Evolutionary conservation across 768 basidiomycete species (phyloP), one percentile per base, ranked within the genome.

Genomic region (Kwoniella sp.): DNA sequence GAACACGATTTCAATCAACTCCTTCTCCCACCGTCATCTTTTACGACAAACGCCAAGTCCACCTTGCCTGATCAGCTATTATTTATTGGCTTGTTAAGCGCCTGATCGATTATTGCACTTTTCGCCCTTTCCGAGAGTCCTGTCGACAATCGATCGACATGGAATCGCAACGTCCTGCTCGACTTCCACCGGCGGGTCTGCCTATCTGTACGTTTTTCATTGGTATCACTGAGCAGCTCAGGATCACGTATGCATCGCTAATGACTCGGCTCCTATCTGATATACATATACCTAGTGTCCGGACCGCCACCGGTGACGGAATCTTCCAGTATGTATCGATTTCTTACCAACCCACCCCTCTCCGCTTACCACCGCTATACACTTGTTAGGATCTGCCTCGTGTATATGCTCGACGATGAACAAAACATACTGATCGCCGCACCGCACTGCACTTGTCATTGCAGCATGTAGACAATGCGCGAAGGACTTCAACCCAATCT

Each of bases 401-500:
- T 44, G 40, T 19, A 19, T 44, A n/a, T n/a, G n/a, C n/a, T n/a
- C n/a, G n/a, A n/a, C n/a, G n/a, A n/a, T n/a, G n/a, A n/a, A n/a
- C n/a, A n/a, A n/a, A n/a, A n/a, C n/a, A n/a, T n/a, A n/a, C n/a
- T n/a, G n/a, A n/a, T n/a, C n/a, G n/a, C n/a, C n/a, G n/a, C n/a
- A n/a, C n/a, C n/a, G n/a, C n/a, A n/a, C n/a, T n/a, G n/a, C n/a
- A n/a, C n/a, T n/a, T n/a, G n/a, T n/a, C n/a, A n/a, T 7, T 46
- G 36, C 51, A 77, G 77, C 53, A n/a, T 80, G 79, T 46, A 64
- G 77, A 62, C 64, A 73, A 71, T 80, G 79, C 55, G 67, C 55
- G 8, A 80, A 80, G 60, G 63, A 64, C 7, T 80, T 80, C 69
- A 77, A 77, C 58, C 71, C 71, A 2, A 59, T 80, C 27, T 74